A percentile compares a stretch with the other conserved stretches of the same genome.
These are phyloP conservation scores for Aspergillus sclerotialis DNA, from an alignment of 2,329 filamentous ascomycete genomes.

Conservation along the genomic window DNA sequence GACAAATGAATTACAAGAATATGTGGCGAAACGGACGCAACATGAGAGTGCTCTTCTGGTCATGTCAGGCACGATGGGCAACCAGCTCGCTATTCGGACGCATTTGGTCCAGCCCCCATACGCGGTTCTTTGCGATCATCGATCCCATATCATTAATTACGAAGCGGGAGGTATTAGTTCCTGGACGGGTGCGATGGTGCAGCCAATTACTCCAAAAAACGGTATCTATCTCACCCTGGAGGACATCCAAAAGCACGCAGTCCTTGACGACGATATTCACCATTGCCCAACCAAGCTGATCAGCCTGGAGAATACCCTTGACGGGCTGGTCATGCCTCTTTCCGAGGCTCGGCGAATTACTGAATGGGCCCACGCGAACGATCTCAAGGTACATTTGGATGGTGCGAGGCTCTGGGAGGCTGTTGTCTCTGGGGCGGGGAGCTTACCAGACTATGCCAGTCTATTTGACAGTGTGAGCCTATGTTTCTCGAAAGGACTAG, in stretches of 20 bases:
- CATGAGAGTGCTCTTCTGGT: slow-evolving; percentile 76
- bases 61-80: slow-evolving; percentile 88
- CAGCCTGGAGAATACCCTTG: slow-evolving; percentile 77
- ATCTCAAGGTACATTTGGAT: slow-evolving; percentile 67
- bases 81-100: slow-evolving; percentile 74
- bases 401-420: slow-evolving; percentile 80
- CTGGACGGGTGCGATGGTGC: slow-evolving; percentile 64
- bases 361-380: slow-evolving; percentile 58
- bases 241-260: slow-evolving; percentile 61
- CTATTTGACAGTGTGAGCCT: slow-evolving; percentile 69
- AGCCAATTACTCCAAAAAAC: slow-evolving; percentile 62
- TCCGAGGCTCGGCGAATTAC: slow-evolving; percentile 63
- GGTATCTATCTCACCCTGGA: slow-evolving; percentile 67
- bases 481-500: slow-evolving; percentile 77
- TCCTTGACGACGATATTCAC: slow-evolving; percentile 63
- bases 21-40: slow-evolving; percentile 64
- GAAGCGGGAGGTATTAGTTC: slow-evolving; percentile 63
- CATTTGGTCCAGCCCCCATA: slow-evolving; percentile 75
- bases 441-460: slow-evolving; percentile 58
- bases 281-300: slow-evolving; percentile 74
- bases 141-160: slow-evolving; percentile 65
- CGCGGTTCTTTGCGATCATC: slow-evolving; percentile 68
- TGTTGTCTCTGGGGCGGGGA: slow-evolving; percentile 61
- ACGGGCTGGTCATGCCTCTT: slow-evolving; percentile 71
- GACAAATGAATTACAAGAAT: slow-evolving; percentile 67